Evolutionary conservation across 345 rosid species (phyloP).

Genomic region (Lepidium aucheri): DNA sequence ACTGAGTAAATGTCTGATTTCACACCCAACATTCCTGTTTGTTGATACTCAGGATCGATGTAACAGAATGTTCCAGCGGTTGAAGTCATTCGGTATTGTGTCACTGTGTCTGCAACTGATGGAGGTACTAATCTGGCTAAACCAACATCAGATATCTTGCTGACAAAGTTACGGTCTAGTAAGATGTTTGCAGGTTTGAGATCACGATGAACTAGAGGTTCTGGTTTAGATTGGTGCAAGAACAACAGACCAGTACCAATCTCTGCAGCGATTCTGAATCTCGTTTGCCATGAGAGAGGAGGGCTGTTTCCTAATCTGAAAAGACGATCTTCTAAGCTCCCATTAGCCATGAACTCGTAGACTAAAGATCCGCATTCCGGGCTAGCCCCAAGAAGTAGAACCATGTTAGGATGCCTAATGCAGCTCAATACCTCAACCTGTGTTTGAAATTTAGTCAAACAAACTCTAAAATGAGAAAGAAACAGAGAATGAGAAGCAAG

Average conservation of each 20-base stretch:
- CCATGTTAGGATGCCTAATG: constrained; percentile 94
- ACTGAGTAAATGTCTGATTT: constrained; percentile 85
- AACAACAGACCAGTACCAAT: constrained; percentile 69
- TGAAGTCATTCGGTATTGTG: constrained; percentile 84
- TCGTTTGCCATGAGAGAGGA: constrained; percentile 65
- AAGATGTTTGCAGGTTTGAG: constrained; percentile 81
- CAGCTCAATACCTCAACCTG: constrained; percentile 84
- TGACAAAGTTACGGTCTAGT: constrained; percentile 76
- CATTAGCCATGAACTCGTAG: constrained; percentile 86
- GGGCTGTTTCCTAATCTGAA: constrained; percentile 50
- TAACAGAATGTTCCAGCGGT: constrained; percentile 94
- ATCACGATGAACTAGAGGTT: constrained; percentile 91
- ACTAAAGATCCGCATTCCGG: constrained; percentile 85
- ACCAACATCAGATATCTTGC: constrained; percentile 93
- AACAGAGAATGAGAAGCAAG: background rate
- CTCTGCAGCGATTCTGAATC: constrained; percentile 79
- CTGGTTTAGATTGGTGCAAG: constrained; percentile 88
- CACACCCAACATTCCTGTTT: constrained; percentile 83
- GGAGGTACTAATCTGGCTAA: constrained; percentile 91
- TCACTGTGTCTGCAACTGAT: constrained; percentile 65
- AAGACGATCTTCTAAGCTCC: constrained; percentile 87
- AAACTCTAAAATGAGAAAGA: background rate
- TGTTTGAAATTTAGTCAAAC: background rate
- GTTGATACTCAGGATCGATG: constrained; percentile 91
- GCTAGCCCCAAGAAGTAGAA: constrained; percentile 82